phyloP scores from a whole-genome alignment of 805 yeast species.

The Helenozyma rhizophorensis region DNA sequence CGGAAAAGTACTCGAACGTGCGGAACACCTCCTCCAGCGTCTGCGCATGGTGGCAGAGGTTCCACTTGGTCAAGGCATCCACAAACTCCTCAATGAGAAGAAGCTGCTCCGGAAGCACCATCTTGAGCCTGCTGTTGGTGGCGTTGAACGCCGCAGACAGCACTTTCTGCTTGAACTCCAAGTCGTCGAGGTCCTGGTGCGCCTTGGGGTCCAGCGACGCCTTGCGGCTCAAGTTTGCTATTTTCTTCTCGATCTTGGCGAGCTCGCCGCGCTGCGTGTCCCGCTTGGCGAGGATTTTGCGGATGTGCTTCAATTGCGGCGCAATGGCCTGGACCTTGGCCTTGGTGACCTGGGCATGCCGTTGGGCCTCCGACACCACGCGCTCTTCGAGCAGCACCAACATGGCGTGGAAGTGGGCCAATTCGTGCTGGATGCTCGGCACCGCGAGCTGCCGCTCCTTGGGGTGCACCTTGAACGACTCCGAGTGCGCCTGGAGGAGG shows the following conservation, averaged over 20 bases:
- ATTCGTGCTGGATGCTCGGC: constrained; percentile 15
- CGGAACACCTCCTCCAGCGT: constrained; percentile 28
- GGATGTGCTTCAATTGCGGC: constrained; percentile 28
- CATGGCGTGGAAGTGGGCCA: constrained; percentile 21
- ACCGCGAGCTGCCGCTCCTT: constrained; percentile 26
- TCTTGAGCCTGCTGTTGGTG: constrained; percentile 30
- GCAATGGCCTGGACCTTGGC: constrained; percentile 37
- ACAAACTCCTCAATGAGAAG: constrained; percentile 47
- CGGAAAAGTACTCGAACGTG: constrained; percentile 21
- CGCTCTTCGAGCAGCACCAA: constrained; percentile 14
- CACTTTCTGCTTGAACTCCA: constrained; percentile 28
- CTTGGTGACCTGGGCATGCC: constrained; percentile 25
- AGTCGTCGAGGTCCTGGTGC: constrained; percentile 24
- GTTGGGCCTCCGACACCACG: constrained; percentile 20
- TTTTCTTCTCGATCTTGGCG: constrained; percentile 32
- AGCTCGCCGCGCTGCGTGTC: constrained; percentile 40
- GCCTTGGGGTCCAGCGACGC: constrained; percentile 35
- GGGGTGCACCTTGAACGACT: constrained; percentile 32
- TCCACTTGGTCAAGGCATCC: constrained; percentile 34
- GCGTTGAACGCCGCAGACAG: constrained; percentile 27
- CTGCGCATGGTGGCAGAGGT: constrained; percentile 35
- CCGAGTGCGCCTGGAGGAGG: constrained; percentile 12
- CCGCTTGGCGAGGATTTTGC: constrained; percentile 42
- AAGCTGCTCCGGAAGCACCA: constrained; percentile 44
- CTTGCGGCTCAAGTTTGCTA: constrained; percentile 35